A percentile compares a stretch with the other conserved stretches of the same genome.
phyloP scores from a whole-genome alignment of 1,284 basidiomycete species.

The Tetrapyrgos nigripes region DNA sequence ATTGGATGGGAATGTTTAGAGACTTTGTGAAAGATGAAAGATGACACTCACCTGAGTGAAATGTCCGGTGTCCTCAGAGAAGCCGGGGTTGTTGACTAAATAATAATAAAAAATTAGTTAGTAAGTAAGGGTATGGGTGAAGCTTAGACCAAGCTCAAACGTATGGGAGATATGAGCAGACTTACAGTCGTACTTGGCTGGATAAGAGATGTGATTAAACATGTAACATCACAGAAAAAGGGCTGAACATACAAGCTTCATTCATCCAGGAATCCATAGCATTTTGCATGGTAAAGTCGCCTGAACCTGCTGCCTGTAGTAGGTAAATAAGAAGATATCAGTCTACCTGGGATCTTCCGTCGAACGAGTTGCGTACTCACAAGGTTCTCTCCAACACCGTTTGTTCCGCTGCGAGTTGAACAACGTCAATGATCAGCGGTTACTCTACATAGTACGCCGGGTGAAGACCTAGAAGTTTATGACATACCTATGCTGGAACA shows the following conservation, averaged over 20 bases:
- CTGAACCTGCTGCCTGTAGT: background rate
- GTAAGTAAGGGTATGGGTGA: too few relatives aligned
- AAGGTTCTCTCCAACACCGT: background rate
- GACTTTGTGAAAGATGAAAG: too few relatives aligned
- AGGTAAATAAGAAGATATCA: background rate
- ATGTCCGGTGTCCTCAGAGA: slow-evolving; percentile 30
- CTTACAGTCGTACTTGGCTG: slow-evolving; percentile 12
- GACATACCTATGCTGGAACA: slow-evolving; percentile 5
- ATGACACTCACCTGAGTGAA: slow-evolving; percentile 27
- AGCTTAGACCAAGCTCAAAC: too few relatives aligned
- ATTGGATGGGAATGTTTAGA: background rate
- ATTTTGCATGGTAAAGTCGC: background rate
- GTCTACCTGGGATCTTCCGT: too few relatives aligned
- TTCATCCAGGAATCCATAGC: slow-evolving; percentile 12
- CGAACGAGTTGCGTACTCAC: background rate
- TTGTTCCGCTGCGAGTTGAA: background rate
- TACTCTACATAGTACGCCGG: background rate
- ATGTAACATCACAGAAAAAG: background rate
- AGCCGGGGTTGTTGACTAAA: slow-evolving; percentile 28
- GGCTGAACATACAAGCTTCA: slow-evolving; percentile 10
- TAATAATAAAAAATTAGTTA: background rate
- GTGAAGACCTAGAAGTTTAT: background rate
- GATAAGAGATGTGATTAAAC: background rate
- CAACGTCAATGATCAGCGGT: background rate
- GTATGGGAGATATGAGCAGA: too few relatives aligned